A percentile compares a stretch with the other conserved stretches of the same genome.
phyloP scores from a whole-genome alignment of 192 early-diverging fungal genomes.

The Dissophora globulifera region DNA sequence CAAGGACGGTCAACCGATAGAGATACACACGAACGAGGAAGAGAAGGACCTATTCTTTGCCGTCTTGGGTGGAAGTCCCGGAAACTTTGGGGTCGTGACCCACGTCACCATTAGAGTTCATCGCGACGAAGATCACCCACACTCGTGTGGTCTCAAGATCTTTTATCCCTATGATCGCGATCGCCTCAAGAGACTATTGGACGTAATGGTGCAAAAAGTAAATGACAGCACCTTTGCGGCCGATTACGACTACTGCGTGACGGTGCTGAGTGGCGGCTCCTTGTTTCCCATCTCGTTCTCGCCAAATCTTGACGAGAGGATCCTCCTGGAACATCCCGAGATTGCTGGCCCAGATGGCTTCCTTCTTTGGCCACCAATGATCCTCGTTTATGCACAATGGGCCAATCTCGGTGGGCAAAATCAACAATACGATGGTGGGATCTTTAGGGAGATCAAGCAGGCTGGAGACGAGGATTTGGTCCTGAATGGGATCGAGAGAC shows the following conservation, averaged over 20 bases:
- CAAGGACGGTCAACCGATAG: too few species aligned
- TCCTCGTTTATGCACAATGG: slow-evolving; percentile 41
- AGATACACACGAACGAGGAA: background rate
- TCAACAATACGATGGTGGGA: slow-evolving; percentile 8
- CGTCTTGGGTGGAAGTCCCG: slow-evolving; percentile 47
- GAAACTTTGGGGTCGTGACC: slow-evolving; percentile 54
- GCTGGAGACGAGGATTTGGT: slow-evolving; percentile 8
- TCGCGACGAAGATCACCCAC: slow-evolving; percentile 30
- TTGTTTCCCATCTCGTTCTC: background rate
- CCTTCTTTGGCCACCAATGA: background rate
- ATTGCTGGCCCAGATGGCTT: too few species aligned
- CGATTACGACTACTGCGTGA: slow-evolving; percentile 37
- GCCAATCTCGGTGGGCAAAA: slow-evolving; percentile 25
- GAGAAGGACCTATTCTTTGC: slow-evolving; percentile 44
- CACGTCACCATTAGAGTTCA: slow-evolving; percentile 25
- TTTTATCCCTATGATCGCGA: background rate
- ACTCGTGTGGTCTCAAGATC: slow-evolving; percentile 33
- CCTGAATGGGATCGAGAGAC: background rate
- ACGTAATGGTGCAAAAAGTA: slow-evolving; percentile 24
- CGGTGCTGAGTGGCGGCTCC: slow-evolving; percentile 8
- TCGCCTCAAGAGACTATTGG: slow-evolving; percentile 31
- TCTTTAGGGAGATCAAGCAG: slow-evolving; percentile 14
- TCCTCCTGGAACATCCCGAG: too few species aligned
- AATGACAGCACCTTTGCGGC: background rate
- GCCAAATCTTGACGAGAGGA: too few species aligned